phyloP scores from a whole-genome alignment of 352 stramenopile genomes.

The Globisporangium recalcitrans region DNA sequence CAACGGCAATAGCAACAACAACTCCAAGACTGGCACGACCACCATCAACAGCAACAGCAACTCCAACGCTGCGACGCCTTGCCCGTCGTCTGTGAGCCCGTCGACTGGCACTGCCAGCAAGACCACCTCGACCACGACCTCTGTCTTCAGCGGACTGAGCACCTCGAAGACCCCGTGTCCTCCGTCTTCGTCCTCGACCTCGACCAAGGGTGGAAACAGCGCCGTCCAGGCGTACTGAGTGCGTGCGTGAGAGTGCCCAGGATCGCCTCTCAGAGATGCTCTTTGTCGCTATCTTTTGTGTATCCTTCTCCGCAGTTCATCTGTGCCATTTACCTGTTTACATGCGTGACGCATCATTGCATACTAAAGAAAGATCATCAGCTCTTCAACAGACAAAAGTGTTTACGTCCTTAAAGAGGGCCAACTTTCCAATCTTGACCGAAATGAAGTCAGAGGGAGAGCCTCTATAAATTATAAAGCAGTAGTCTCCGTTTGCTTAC shows the following conservation, averaged over 20 bases:
- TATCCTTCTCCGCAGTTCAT: no score
- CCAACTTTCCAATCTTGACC: no score
- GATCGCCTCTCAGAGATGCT: no score
- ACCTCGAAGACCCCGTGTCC: slow-evolving; percentile 1
- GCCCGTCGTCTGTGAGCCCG: not conserved
- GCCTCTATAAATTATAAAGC: no score
- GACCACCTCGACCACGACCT: slow-evolving; percentile 1
- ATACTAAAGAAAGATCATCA: no score
- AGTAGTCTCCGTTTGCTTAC: no score
- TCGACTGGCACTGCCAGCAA: not conserved
- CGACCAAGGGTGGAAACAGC: not conserved
- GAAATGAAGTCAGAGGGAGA: no score
- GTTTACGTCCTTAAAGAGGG: no score
- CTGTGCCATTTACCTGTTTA: no score
- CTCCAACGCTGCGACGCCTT: not conserved
- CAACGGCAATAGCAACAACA: not conserved
- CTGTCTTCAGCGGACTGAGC: not conserved
- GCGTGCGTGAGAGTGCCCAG: not conserved
- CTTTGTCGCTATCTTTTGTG: no score
- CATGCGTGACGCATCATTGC: no score
- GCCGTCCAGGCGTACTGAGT: not conserved
- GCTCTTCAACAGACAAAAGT: no score
- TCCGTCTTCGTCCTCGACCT: not conserved
- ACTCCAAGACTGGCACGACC: not conserved
- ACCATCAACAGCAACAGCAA: not conserved